Evolutionary conservation across 441 rosid species (phyloP), one percentile per base, ranked within the genome.

Genomic region (Flueggea neowawraea): DNA sequence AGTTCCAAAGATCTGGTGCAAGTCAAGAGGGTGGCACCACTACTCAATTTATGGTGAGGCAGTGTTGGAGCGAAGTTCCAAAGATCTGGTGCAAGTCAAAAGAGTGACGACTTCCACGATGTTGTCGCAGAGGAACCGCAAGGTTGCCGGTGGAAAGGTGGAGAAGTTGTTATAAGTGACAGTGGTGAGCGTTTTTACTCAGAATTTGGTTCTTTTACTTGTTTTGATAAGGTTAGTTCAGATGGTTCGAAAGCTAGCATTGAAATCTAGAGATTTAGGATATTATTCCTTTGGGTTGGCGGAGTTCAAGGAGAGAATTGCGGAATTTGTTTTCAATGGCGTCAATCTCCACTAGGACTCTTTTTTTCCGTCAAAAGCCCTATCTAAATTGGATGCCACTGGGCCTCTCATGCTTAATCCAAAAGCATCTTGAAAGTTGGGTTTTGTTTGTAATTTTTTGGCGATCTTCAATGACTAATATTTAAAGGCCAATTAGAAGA

Each of bases 281-380:
- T 32, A 16, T 43, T 4, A 16, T 28, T 10, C 4, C 6, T 10
- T 0, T 2, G 87, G 73, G n/a, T 69, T 84, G 16, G 73, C 90
- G 93, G n/a, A n/a, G n/a, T n/a, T n/a, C n/a, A n/a, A 88, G 68
- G 81, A 83, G 39, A 78, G 89, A 61, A 80, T 91, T n/a, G n/a
- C 95, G 11, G 91, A 88, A 47, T 95, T 88, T 44, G 95, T 10
- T 47, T 47, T 47, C n/a, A n/a, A n/a, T n/a, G n/a, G n/a, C n/a
- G n/a, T n/a, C n/a, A n/a, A n/a, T n/a, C n/a, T n/a, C n/a, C n/a
- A n/a, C n/a, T n/a, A n/a, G n/a, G n/a, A n/a, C n/a, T n/a, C n/a
- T n/a, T 47, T 86, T 80, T 81, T 79, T 36, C 41, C n/a, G n/a
- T n/a, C n/a, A n/a, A n/a, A n/a, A n/a, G n/a, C n/a, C n/a, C n/a